phyloP scores from a whole-genome alignment of 306 rosid species.

The Cucurbita argyrosperma region DNA sequence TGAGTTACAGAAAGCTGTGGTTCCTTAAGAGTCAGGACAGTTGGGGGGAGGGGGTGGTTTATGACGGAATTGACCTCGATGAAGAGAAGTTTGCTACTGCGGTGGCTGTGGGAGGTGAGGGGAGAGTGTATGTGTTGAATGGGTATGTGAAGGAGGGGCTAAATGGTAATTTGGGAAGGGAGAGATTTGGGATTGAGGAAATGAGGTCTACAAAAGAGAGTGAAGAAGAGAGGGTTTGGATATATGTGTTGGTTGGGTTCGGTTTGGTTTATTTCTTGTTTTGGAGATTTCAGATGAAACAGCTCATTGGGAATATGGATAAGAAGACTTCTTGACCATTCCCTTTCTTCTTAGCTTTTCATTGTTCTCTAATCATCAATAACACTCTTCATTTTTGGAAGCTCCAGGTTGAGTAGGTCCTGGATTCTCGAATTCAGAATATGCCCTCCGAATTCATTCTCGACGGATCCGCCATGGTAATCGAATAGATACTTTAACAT shows the following conservation, averaged over 20 bases:
- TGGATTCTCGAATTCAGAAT: no score
- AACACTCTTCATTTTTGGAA: background rate
- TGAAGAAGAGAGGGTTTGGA: conserved; percentile 40
- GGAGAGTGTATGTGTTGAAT: conserved; percentile 44
- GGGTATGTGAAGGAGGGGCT: conserved; percentile 39
- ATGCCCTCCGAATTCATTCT: no score
- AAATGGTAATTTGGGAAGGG: conserved; percentile 30
- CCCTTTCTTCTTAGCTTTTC: background rate
- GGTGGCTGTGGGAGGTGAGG: conserved; percentile 27
- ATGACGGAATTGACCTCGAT: conserved; percentile 51
- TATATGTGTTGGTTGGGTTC: conserved; percentile 46
- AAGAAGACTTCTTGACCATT: conserved; percentile 34
- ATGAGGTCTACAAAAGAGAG: conserved; percentile 32
- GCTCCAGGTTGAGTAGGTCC: no score
- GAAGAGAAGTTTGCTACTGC: conserved; percentile 44
- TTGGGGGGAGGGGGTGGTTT: conserved; percentile 45
- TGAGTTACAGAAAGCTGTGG: conserved; percentile 34
- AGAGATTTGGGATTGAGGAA: conserved; percentile 48
- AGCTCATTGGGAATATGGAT: conserved; percentile 29
- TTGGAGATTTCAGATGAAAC: conserved; percentile 77
- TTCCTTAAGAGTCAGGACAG: conserved; percentile 48
- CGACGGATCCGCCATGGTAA: background rate
- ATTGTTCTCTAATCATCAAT: background rate
- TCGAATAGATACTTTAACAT: background rate
- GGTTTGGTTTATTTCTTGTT: conserved; percentile 51